Base-by-base conservation (phyloP, 2,329 filamentous ascomycete species). In the Cladosporium sp. region DNA sequence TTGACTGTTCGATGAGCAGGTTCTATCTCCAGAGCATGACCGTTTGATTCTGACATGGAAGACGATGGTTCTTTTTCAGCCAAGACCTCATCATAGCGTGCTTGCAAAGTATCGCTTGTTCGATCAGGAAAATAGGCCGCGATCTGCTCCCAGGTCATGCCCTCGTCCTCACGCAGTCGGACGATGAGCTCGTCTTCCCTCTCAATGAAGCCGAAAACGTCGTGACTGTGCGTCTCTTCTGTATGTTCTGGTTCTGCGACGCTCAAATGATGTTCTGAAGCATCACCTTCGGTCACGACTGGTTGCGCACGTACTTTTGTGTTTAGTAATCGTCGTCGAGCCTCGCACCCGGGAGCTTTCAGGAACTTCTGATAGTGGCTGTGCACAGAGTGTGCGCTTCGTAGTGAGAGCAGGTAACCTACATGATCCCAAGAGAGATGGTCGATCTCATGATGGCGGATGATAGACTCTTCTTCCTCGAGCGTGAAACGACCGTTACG, bases 401-500 rank as follows among this genome's bases (percentile, higher is more conserved):
- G 72, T 3, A 67, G 54, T 0, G 76, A 74, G 36, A 79, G 73
- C 13, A 76, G 66, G n/a, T 66, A 36, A 0, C 72, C 73, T 3
- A 82, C 76, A 1, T 74, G 66, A 3, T 67, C 58, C 78, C 79
- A 81, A 5, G 67, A 67, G 13, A 73, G 66, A 26, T 69, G 69
- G 56, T 79, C 76, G 0, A 77, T 75, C 58, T 80, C 79, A 43
- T 77, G 80, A 6, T 81, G 63, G 32, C 77, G 78, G 14, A 80
- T 76, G 6, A 82, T 68, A 11, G 76, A 67, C 4, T 68, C 67
- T 43, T 75, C 73, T 63, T 76, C 74, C 26, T 74, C 68, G 11
- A 25, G 48, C 1, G 70, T 69, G 49, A 69, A 73, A 21, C 23
- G 48, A 32, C 14, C 46, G 30, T 64, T 61, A 36, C 54, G 64